phyloP scores from a whole-genome alignment of 202 grass and related monocot genomes.

The Zoysia matrella region DNA sequence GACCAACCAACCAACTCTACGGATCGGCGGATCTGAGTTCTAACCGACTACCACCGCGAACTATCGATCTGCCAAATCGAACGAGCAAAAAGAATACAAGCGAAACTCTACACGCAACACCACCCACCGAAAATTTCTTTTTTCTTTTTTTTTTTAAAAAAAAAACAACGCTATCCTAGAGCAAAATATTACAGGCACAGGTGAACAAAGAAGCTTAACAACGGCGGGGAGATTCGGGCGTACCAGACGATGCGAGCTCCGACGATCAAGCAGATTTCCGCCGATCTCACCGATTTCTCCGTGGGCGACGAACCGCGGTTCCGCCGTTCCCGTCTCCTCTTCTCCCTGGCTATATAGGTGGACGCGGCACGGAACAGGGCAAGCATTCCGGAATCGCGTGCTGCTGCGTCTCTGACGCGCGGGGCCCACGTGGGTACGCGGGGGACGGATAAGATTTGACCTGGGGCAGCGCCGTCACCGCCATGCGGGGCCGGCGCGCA shows the following conservation, averaged over 20 bases:
- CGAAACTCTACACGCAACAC: neutral
- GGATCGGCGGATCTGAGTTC: neutral
- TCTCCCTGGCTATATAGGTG: neutral
- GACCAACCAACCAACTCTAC: neutral
- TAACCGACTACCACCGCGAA: neutral
- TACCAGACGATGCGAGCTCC: neutral
- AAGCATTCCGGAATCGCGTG: neutral
- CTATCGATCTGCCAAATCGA: neutral
- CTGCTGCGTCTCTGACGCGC: neutral
- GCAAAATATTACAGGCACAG: neutral
- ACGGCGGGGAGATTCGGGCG: neutral
- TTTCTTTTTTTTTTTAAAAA: too few relatives aligned
- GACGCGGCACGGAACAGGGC: neutral
- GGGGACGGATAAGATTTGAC: constrained; percentile 17
- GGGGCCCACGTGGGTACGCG: neutral
- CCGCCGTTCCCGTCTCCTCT: neutral
- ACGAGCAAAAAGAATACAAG: neutral
- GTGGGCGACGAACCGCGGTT: constrained; percentile 8
- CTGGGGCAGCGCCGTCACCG: neutral
- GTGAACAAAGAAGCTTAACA: neutral
- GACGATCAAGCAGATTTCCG: neutral
- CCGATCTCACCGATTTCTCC: constrained; percentile 11
- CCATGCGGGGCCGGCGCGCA: neutral
- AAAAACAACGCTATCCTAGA: neutral
- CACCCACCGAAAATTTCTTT: neutral